These are phyloP conservation scores for Chloroidium sp. DNA, from an alignment of 163 green algal genomes.

Conservation along the genomic window DNA sequence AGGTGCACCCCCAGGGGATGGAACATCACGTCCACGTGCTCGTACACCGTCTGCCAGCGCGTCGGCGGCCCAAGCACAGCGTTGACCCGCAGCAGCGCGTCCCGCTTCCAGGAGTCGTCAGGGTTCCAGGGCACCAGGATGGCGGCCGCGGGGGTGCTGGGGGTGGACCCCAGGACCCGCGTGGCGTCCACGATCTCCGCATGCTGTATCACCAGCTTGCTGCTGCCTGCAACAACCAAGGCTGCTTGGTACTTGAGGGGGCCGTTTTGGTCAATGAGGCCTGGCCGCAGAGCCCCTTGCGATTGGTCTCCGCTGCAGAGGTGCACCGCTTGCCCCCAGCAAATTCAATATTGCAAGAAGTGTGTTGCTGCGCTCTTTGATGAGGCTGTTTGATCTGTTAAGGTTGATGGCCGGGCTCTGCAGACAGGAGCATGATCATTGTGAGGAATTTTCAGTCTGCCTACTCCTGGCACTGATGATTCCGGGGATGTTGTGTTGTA, in stretches of 20 bases:
- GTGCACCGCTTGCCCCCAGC: too few species aligned
- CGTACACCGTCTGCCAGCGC: slow-evolving; percentile 26
- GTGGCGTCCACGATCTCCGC: slow-evolving; percentile 32
- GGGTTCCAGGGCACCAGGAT: slow-evolving; percentile 48
- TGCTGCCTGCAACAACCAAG: slow-evolving; percentile 19
- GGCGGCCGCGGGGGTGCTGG: slow-evolving; percentile 19
- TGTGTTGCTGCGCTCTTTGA: too few species aligned
- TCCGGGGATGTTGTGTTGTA: too few species aligned
- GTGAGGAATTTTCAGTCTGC: too few species aligned
- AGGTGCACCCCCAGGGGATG: slow-evolving; percentile 45
- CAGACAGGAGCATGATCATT: too few species aligned
- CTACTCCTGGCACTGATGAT: too few species aligned
- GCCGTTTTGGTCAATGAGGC: too few species aligned
- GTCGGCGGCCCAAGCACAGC: slow-evolving; percentile 30
- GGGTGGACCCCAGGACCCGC: slow-evolving; percentile 16
- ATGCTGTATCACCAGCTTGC: slow-evolving; percentile 39
- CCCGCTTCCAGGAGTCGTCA: slow-evolving; percentile 32
- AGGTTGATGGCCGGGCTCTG: too few species aligned
- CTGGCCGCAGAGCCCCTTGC: too few species aligned
- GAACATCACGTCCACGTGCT: slow-evolving; percentile 43
- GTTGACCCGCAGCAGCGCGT: slow-evolving; percentile 33
- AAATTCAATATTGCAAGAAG: not conserved
- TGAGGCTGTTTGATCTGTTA: too few species aligned
- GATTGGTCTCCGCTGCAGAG: too few species aligned
- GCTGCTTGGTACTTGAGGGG: too few species aligned